Conservation (phyloP, 1,139 yeast genomes). For the Candida sp. region DNA sequence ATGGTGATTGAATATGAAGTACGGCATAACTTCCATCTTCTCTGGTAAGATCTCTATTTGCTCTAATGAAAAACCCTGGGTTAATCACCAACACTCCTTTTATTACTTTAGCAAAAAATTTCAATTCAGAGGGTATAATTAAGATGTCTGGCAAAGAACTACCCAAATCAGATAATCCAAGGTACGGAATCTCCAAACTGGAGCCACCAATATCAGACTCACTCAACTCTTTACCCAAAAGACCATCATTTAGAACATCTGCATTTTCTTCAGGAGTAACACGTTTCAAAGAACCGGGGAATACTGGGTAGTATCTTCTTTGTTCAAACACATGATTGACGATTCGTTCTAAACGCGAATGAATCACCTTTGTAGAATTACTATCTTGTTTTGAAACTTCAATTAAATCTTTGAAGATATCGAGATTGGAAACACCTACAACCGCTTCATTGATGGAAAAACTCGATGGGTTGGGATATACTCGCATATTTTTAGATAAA, state of each 20-base stretch:
- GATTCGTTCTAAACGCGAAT: conserved; percentile 70
- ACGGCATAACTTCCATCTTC: conserved; percentile 72
- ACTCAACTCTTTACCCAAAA: conserved; percentile 31
- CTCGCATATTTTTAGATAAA: conserved; percentile 68
- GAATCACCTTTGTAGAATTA: conserved; percentile 13
- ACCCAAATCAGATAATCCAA: conserved; percentile 77
- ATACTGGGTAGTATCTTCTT: conserved; percentile 77
- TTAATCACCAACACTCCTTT: conserved; percentile 78
- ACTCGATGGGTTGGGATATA: conserved; percentile 83
- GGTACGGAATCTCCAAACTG: conserved; percentile 72
- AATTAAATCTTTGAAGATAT: conserved; percentile 68
- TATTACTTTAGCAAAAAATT: conserved; percentile 69
- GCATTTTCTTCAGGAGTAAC: conserved; percentile 14
- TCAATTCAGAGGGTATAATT: conserved; percentile 74
- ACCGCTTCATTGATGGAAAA: conserved; percentile 76
- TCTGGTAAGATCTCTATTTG: conserved; percentile 29
- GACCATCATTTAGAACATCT: conserved; percentile 25
- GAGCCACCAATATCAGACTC: conserved; percentile 52
- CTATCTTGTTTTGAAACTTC: conserved; percentile 51
- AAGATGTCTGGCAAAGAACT: conserved; percentile 81
- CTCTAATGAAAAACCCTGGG: conserved; percentile 72
- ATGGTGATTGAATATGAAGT: conserved; percentile 52
- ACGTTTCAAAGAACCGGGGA: conserved; percentile 62
- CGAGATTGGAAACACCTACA: conserved; percentile 75
- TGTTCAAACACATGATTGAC: conserved; percentile 71